Conservation (phyloP, 2,329 filamentous ascomycete genomes). For the Sporothrix pseudoabietina region DNA sequence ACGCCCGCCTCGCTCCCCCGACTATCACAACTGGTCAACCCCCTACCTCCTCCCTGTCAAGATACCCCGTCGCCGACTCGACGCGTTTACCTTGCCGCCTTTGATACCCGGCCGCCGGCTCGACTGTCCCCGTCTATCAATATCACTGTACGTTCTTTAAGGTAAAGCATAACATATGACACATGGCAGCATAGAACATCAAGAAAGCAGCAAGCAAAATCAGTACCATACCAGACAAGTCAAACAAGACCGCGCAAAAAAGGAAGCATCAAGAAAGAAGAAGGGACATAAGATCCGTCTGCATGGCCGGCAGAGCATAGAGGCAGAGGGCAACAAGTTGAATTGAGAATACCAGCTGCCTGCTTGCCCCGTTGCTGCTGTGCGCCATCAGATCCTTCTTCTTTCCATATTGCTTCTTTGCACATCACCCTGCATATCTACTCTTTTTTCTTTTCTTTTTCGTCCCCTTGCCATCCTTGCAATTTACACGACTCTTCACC, state of each 20-base stretch:
- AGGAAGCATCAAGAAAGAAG: not conserved
- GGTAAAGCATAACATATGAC: not conserved
- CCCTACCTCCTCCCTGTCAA: not conserved
- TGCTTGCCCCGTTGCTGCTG: not conserved
- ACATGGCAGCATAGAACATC: not conserved
- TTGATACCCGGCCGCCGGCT: not conserved
- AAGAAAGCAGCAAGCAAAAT: not conserved
- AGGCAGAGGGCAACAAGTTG: not conserved
- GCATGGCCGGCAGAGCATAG: not conserved
- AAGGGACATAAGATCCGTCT: not conserved
- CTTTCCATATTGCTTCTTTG: slow-evolving; percentile 14
- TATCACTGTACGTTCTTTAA: not conserved
- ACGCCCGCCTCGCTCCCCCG: slow-evolving; percentile 9
- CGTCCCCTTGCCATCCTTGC: slow-evolving; percentile 3
- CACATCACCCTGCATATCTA: slow-evolving; percentile 7
- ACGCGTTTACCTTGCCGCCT: not conserved
- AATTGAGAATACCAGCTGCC: not conserved
- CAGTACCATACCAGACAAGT: not conserved
- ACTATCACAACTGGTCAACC: not conserved
- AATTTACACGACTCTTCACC: not conserved
- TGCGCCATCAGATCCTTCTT: slow-evolving; percentile 2
- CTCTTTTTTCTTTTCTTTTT: slow-evolving; percentile 2
- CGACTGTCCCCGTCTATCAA: not conserved
- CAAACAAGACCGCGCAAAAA: not conserved
- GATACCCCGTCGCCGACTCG: slow-evolving; percentile 4